Base-by-base conservation (phyloP, 768 basidiomycete species). In the Russula sp. region DNA sequence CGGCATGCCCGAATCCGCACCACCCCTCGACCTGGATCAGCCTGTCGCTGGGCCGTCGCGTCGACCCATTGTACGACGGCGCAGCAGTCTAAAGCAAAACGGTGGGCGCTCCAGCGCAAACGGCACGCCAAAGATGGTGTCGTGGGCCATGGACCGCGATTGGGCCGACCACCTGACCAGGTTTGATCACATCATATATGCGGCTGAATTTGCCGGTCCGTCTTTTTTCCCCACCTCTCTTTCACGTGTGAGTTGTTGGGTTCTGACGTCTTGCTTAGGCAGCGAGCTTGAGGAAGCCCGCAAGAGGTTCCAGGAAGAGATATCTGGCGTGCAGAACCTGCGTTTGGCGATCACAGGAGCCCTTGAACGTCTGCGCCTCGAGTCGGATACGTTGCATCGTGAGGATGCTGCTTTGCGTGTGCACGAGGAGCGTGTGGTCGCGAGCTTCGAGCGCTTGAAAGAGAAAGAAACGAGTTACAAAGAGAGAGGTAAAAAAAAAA, bases 141-240 rank as follows among this genome's bases (percentile, higher is more conserved):
- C 86, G 41, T 89, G 87, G 87, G 87, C 87, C 29, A 87, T 87
- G 73, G 80, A 84, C 61, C 79, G 77, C 13, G 85, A 85, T 56
- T 78, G 83, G 74, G 76, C 78, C 32, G 78, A 77, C 8, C 83
- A 84, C 65, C 75, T 86, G 60, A 75, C 77, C 39, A 81, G 81
- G 63, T 78, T 77, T 59, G 72, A 77, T 18, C 70, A 74, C 59
- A 73, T 73, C 11, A 69, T 76, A 22, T 75, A 75, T 57, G 73
- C 77, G 58, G 74, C 76, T 2, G 78, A 80, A 46, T 70, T 72
- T 60, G 72, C 74, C 8, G 73, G 77, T 78, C 45, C 54, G 76
- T 71, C 20, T 14, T 11, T 38, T 32, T 41, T 34, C 25, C 20
- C 18, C 48, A n/a, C 25, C 35, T 32, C 22, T 14, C 18, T 9